A percentile compares a stretch with the other conserved stretches of the same genome.
phyloP scores from a whole-genome alignment of 768 basidiomycete species.

The Boletus vermiculosoides region DNA sequence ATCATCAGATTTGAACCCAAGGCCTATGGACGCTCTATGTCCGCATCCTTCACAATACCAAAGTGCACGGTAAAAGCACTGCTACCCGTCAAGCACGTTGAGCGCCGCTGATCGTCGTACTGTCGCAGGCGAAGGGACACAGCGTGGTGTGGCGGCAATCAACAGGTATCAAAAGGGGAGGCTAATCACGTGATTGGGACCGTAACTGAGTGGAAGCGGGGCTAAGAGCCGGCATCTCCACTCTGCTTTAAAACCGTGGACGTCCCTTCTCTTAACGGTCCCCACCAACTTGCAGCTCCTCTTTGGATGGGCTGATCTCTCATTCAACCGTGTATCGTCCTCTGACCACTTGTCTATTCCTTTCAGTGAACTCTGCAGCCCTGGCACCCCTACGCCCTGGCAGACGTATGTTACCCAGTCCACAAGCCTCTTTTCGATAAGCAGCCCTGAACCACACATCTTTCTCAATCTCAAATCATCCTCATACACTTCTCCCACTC shows the following conservation, averaged over 20 bases:
- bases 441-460: background rate
- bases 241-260: constrained; percentile 4
- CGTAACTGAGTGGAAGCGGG: background rate
- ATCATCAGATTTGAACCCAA: background rate
- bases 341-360: background rate
- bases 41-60: constrained; percentile 8
- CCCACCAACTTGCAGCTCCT: background rate
- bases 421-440: constrained; percentile 13
- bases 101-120: background rate
- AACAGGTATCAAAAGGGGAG: background rate
- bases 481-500: background rate
- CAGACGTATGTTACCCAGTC: constrained; percentile 23
- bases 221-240: constrained; percentile 10
- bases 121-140: constrained; percentile 2
- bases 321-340: background rate
- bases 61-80: background rate
- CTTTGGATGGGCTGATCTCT: constrained; percentile 20
- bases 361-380: background rate
- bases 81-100: background rate
- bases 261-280: background rate
- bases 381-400: constrained; percentile 22
- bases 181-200: constrained; percentile 15
- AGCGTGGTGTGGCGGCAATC: constrained; percentile 1
- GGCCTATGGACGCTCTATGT: constrained; percentile 11
- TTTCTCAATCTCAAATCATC: constrained; percentile 1